Evolutionary conservation across 805 yeast species (phyloP).

Genomic region (Starmerella potacharoeniae): DNA sequence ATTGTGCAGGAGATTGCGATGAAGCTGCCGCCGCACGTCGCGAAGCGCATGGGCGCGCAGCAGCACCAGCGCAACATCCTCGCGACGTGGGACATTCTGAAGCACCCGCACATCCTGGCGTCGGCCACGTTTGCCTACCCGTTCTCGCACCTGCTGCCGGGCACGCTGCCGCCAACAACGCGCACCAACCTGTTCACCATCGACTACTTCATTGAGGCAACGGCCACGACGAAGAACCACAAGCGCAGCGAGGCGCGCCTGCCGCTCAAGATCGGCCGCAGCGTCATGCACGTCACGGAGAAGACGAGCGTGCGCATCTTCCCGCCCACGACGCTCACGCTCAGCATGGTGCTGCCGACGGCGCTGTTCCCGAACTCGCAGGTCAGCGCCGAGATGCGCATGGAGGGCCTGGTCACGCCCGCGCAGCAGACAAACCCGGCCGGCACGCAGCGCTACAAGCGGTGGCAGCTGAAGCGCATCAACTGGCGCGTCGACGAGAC

Average conservation of each 20-base stretch:
- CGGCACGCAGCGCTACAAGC: constrained; percentile 22
- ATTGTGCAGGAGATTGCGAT: constrained; percentile 55
- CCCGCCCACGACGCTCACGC: constrained; percentile 89
- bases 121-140: constrained; percentile 81
- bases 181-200: constrained; percentile 50
- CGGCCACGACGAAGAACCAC: constrained; percentile 14
- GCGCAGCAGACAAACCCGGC: constrained; percentile 10
- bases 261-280: constrained; percentile 53
- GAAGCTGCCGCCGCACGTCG: constrained; percentile 14
- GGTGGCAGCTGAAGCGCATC: constrained; percentile 90
- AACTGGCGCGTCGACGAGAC: constrained; percentile 83
- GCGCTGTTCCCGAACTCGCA: constrained; percentile 80
- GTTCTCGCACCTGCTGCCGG: constrained; percentile 79
- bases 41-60: constrained; percentile 17
- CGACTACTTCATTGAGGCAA: constrained; percentile 66
- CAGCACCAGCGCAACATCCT: constrained; percentile 37
- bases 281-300: constrained; percentile 71
- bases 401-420: constrained; percentile 38
- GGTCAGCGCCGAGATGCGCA: constrained; percentile 68
- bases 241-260: constrained; percentile 8
- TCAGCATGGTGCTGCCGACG: constrained; percentile 77
- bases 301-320: constrained; percentile 79
- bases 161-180: constrained; percentile 70
- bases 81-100: constrained; percentile 81
- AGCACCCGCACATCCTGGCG: constrained; percentile 42